phyloP scores from a whole-genome alignment of 2,329 filamentous ascomycete genomes.

The Berkeleyomyces basicola region DNA sequence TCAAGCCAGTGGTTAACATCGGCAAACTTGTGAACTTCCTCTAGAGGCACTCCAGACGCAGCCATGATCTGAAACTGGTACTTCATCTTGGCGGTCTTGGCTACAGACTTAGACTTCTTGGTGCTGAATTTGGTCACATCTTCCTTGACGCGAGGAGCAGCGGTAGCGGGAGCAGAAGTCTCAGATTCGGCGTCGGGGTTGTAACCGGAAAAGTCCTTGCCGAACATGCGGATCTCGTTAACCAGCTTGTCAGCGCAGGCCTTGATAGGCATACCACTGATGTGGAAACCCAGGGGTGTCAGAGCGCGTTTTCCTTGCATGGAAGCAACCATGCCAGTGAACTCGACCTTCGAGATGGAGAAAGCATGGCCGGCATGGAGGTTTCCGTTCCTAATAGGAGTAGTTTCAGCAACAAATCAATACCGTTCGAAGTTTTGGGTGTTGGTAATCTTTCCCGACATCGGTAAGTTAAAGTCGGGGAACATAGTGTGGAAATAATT shows the following conservation, averaged over 20 bases:
- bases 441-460: not conserved
- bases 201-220: constrained; percentile 68
- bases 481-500: no score
- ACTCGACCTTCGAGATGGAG: constrained; percentile 84
- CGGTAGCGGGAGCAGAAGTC: constrained; percentile 28
- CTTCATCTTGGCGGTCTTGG: constrained; percentile 83
- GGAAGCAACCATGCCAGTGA: constrained; percentile 67
- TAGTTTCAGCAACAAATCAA: constrained; percentile 36
- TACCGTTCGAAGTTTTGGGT: not conserved
- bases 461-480: not conserved
- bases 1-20: constrained; percentile 85
- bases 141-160: constrained; percentile 52
- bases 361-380: constrained; percentile 88
- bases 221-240: constrained; percentile 78
- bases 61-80: constrained; percentile 95
- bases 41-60: constrained; percentile 67
- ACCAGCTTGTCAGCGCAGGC: constrained; percentile 90
- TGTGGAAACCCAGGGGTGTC: constrained; percentile 86
- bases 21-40: constrained; percentile 87
- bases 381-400: constrained; percentile 47
- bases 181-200: constrained; percentile 39
- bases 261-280: constrained; percentile 94
- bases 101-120: constrained; percentile 81
- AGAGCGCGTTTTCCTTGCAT: constrained; percentile 81
- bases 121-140: constrained; percentile 83